A percentile compares a stretch with the other conserved stretches of the same genome.
Conservation (phyloP, 352 stramenopile species). For the Pythium insidiosum region DNA sequence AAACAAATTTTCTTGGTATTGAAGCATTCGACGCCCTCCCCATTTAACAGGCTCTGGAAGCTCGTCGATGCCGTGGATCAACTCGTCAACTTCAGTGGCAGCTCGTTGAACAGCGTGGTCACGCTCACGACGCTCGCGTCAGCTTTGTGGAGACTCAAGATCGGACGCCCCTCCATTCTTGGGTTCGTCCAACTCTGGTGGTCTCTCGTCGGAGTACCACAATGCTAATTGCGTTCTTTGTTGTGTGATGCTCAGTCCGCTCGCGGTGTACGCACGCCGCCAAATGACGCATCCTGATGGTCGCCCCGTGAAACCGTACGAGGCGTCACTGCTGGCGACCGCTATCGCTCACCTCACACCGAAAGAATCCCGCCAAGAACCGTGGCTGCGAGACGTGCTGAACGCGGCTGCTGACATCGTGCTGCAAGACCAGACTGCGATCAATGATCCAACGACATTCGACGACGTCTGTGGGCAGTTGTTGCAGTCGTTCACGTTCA, state of each 20-base stretch:
- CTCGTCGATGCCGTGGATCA: slow-evolving; percentile 54
- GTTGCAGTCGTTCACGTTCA: slow-evolving; percentile 37
- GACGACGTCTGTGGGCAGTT: slow-evolving; percentile 34
- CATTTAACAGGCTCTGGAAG: slow-evolving; percentile 59
- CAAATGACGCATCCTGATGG: slow-evolving; percentile 25
- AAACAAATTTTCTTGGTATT: no score
- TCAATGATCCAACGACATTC: slow-evolving; percentile 4
- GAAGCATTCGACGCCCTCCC: no score
- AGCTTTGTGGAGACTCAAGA: slow-evolving; percentile 41
- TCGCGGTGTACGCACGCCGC: slow-evolving; percentile 29
- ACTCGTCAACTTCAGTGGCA: slow-evolving; percentile 57
- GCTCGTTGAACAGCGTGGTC: slow-evolving; percentile 32
- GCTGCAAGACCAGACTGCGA: slow-evolving; percentile 12
- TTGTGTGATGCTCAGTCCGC: slow-evolving; percentile 16
- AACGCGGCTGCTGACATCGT: slow-evolving; percentile 25
- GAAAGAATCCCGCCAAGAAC: slow-evolving; percentile 36
- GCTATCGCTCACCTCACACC: slow-evolving; percentile 36
- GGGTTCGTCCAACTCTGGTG: slow-evolving; percentile 47
- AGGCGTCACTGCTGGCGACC: slow-evolving; percentile 41
- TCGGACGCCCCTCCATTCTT: slow-evolving; percentile 47
- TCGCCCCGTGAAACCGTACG: slow-evolving; percentile 24
- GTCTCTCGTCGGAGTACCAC: no score
- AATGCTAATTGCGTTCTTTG: no score
- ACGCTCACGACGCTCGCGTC: slow-evolving; percentile 32
- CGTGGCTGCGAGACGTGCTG: slow-evolving; percentile 42